These are phyloP conservation scores for Colletotrichum eleusines DNA, from an alignment of 2,329 filamentous ascomycete species.

Conservation along the genomic window DNA sequence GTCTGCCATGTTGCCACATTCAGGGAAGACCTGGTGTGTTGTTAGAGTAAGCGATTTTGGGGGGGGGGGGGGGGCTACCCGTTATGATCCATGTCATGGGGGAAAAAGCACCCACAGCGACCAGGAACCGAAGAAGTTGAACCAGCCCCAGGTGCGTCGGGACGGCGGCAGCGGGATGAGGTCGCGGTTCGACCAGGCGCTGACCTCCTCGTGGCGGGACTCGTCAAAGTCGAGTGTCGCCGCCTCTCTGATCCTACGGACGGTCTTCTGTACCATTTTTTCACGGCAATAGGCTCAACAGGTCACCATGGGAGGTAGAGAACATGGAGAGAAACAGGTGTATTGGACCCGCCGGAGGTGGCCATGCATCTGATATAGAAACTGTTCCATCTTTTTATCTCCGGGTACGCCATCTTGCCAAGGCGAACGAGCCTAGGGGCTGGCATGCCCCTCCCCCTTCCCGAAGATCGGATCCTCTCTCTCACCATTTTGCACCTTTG, in stretches of 20 bases:
- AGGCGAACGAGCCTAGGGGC: neutral
- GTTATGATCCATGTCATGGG: neutral
- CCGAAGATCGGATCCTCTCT: neutral
- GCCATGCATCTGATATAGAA: neutral
- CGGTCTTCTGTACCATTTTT: slow-evolving; percentile 10
- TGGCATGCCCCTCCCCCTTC: neutral
- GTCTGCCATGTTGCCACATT: slow-evolving; percentile 61
- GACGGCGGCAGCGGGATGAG: slow-evolving; percentile 54
- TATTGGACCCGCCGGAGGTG: neutral
- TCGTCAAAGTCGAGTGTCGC: slow-evolving; percentile 54
- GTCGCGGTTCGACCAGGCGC: slow-evolving; percentile 62
- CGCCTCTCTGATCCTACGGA: slow-evolving; percentile 47
- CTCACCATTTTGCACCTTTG: neutral
- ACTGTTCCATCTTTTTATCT: neutral
- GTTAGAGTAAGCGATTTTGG: neutral
- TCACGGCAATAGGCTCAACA: too few relatives aligned
- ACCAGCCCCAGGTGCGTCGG: slow-evolving; percentile 61
- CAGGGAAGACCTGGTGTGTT: slow-evolving; percentile 44
- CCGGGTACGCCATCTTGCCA: neutral
- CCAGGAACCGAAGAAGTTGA: slow-evolving; percentile 59
- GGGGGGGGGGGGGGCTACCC: too few relatives aligned
- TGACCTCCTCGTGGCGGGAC: slow-evolving; percentile 57
- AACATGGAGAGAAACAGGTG: neutral
- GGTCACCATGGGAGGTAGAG: neutral
- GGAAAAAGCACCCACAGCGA: slow-evolving; percentile 48